These are phyloP conservation scores for Chytriomyces confervae DNA, from an alignment of 192 early-diverging fungal genomes.

Conservation along the genomic window DNA sequence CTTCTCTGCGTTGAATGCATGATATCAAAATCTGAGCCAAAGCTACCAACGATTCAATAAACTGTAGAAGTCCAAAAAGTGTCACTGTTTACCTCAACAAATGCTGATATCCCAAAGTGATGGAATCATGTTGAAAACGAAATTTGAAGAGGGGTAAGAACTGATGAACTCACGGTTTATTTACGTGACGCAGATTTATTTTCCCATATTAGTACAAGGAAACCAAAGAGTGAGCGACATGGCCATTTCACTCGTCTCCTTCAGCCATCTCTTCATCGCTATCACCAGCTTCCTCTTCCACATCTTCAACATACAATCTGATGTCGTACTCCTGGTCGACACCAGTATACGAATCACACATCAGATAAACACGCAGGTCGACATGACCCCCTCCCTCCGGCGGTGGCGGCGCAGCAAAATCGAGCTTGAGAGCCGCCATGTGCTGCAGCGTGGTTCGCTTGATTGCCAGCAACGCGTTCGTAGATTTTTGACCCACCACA, in stretches of 20 bases:
- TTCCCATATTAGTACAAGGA: not conserved
- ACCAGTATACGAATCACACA: conserved; percentile 94
- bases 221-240: not conserved
- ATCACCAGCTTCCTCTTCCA: conserved; percentile 20
- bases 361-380: conserved; percentile 80
- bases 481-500: conserved; percentile 81
- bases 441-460: conserved; percentile 81
- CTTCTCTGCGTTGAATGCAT: too few relatives aligned
- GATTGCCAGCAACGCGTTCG: conserved; percentile 83
- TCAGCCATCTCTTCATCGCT: conserved; percentile 37
- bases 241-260: conserved; percentile 16
- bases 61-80: too few relatives aligned
- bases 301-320: conserved; percentile 43
- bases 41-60: too few relatives aligned
- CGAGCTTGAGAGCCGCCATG: conserved; percentile 70
- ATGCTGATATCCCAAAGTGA: too few relatives aligned
- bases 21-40: too few relatives aligned
- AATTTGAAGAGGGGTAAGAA: too few relatives aligned
- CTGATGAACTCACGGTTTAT: not conserved
- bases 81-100: too few relatives aligned
- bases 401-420: conserved; percentile 76
- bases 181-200: not conserved
- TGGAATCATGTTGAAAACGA: too few relatives aligned
- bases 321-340: conserved; percentile 90
- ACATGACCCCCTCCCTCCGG: conserved; percentile 37